Conservation (phyloP, 345 rosid genomes). For the Dimocarpus longan region DNA sequence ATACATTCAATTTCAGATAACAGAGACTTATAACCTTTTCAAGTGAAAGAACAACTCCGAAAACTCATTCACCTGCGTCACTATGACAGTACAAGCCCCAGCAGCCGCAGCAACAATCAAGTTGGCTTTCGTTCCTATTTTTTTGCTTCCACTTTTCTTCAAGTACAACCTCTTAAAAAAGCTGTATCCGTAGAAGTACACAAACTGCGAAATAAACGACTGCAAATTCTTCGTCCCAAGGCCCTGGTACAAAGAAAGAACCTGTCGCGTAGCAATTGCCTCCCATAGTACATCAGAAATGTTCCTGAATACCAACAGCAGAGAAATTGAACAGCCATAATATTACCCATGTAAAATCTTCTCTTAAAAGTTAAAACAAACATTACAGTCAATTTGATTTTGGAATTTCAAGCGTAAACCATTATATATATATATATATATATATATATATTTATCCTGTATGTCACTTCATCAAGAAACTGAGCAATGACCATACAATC, state of each 20-base stretch:
- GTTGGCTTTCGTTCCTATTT: constrained; percentile 76
- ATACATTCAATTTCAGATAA: too few species aligned
- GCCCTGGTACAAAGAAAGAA: constrained; percentile 75
- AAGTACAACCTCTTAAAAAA: constrained; percentile 78
- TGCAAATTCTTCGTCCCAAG: constrained; percentile 78
- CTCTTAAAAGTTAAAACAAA: background rate
- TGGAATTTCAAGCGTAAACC: background rate
- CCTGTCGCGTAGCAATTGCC: constrained; percentile 55
- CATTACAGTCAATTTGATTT: background rate
- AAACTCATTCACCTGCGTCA: constrained; percentile 54
- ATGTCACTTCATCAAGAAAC: too few species aligned
- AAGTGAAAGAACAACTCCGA: too few species aligned
- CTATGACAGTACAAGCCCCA: constrained; percentile 78
- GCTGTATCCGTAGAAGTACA: constrained; percentile 85
- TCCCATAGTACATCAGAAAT: constrained; percentile 76
- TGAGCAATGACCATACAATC: too few species aligned
- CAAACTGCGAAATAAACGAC: constrained; percentile 70
- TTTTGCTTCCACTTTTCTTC: constrained; percentile 70
- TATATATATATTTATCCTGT: too few species aligned
- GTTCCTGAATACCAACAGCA: constrained; percentile 37
- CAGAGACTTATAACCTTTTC: too few species aligned
- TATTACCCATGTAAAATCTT: too few species aligned
- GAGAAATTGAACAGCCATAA: background rate
- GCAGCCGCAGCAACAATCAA: constrained; percentile 88
- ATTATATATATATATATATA: too few species aligned